Conservation (phyloP, 2,329 filamentous ascomycete species). For the Phialophora expanda region DNA sequence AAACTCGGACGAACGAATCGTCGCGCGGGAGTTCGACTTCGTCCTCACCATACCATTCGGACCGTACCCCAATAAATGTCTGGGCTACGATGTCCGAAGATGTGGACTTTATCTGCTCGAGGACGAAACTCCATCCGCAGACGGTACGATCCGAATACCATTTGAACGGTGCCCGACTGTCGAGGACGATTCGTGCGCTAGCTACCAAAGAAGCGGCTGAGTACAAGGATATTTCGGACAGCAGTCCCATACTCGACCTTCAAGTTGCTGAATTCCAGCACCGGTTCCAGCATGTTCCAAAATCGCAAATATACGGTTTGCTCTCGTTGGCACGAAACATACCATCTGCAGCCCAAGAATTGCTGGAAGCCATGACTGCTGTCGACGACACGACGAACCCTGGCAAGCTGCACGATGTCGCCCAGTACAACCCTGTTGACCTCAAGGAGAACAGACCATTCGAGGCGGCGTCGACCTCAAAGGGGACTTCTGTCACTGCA, state of each 20-base stretch:
- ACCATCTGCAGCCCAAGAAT: slow-evolving; percentile 62
- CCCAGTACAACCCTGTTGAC: slow-evolving; percentile 52
- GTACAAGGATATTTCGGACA: slow-evolving; percentile 44
- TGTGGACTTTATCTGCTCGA: slow-evolving; percentile 64
- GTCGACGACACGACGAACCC: slow-evolving; percentile 39
- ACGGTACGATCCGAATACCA: slow-evolving; percentile 64
- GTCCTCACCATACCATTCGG: slow-evolving; percentile 36
- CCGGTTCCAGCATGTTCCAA: slow-evolving; percentile 60
- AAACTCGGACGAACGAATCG: slow-evolving; percentile 27
- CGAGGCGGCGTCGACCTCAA: slow-evolving; percentile 31
- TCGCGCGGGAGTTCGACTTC: slow-evolving; percentile 39
- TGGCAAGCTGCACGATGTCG: slow-evolving; percentile 42
- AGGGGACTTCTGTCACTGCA: slow-evolving; percentile 13
- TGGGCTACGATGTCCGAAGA: slow-evolving; percentile 65
- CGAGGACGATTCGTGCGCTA: slow-evolving; percentile 61
- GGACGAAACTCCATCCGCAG: slow-evolving; percentile 53
- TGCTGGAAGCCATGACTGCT: slow-evolving; percentile 60
- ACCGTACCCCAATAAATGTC: slow-evolving; percentile 52
- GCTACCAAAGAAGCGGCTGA: slow-evolving; percentile 55
- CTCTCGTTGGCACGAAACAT: slow-evolving; percentile 64
- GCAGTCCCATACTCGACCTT: slow-evolving; percentile 52
- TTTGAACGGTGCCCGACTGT: slow-evolving; percentile 60
- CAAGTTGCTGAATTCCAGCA: slow-evolving; percentile 60
- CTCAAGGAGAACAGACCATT: slow-evolving; percentile 35
- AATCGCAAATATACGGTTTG: slow-evolving; percentile 57